Evolutionary conservation across 768 basidiomycete genomes (phyloP).

Genomic region (Macrolepiota dolichaula): DNA sequence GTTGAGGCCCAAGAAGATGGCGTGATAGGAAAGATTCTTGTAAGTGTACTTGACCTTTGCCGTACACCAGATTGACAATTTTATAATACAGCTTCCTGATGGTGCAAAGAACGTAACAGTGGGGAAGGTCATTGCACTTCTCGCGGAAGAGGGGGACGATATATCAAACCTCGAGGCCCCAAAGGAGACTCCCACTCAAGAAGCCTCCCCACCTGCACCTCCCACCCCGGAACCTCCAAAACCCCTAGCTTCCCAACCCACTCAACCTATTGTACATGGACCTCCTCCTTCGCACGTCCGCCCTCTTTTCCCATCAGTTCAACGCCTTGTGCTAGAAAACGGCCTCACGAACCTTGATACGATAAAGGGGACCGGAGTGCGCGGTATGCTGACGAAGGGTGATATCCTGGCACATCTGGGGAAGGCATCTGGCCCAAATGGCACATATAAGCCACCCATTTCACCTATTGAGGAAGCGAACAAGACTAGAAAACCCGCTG

Average conservation of each 20-base stretch:
- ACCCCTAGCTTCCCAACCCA: slow-evolving; percentile 23
- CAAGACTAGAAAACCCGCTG: slow-evolving; percentile 32
- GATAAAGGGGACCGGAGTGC: slow-evolving; percentile 85
- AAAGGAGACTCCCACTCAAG: slow-evolving; percentile 29
- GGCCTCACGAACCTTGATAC: slow-evolving; percentile 53
- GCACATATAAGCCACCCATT: slow-evolving; percentile 59
- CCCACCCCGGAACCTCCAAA: slow-evolving; percentile 26
- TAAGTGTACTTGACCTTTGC: slow-evolving; percentile 31
- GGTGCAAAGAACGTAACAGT: slow-evolving; percentile 85
- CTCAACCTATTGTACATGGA: slow-evolving; percentile 26
- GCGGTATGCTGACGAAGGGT: slow-evolving; percentile 96
- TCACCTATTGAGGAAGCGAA: slow-evolving; percentile 30
- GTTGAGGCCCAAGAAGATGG: slow-evolving; percentile 99
- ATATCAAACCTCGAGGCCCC: slow-evolving; percentile 78
- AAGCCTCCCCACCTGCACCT: slow-evolving; percentile 24
- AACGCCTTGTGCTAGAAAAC: slow-evolving; percentile 72
- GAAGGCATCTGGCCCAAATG: slow-evolving; percentile 72
- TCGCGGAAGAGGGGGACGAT: slow-evolving; percentile 96
- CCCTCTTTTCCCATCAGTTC: slow-evolving; percentile 88
- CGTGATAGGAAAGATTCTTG: slow-evolving; percentile 89
- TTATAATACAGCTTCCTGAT: slow-evolving; percentile 38
- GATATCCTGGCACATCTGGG: slow-evolving; percentile 88
- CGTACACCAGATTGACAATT: neutral
- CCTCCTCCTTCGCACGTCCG: slow-evolving; percentile 49
- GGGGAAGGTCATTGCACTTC: slow-evolving; percentile 85